Evolutionary conservation across 257 asterid species (phyloP).

Genomic region (Solanum clarkiae): DNA sequence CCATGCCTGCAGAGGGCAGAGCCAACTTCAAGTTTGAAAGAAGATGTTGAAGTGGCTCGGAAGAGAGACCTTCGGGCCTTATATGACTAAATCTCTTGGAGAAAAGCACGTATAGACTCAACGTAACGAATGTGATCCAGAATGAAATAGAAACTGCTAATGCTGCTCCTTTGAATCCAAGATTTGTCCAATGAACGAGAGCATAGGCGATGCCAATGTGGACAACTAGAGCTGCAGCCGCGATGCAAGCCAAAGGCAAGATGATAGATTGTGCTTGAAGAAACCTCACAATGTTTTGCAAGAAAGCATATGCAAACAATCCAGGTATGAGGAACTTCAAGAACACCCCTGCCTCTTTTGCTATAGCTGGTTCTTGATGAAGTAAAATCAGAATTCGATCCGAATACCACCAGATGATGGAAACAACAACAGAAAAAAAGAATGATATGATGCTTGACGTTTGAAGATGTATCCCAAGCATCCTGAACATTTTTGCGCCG

Average conservation of each 20-base stretch:
- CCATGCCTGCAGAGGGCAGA: slow-evolving; percentile 63
- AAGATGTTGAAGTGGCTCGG: slow-evolving; percentile 22
- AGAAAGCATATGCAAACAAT: slow-evolving; percentile 41
- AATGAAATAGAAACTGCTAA: slow-evolving; percentile 52
- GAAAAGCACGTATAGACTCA: slow-evolving; percentile 25
- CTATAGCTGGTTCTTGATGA: slow-evolving; percentile 49
- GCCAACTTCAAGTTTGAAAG: slow-evolving; percentile 35
- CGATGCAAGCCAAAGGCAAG: slow-evolving; percentile 36
- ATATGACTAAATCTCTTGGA: slow-evolving; percentile 29
- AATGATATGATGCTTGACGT: slow-evolving; percentile 52
- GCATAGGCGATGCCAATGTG: slow-evolving; percentile 44
- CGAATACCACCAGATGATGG: slow-evolving; percentile 58
- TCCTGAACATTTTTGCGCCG: slow-evolving; percentile 47
- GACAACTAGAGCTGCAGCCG: slow-evolving; percentile 31
- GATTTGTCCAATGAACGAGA: slow-evolving; percentile 34
- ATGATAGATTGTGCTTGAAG: slow-evolving; percentile 59
- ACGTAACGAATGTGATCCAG: slow-evolving; percentile 45
- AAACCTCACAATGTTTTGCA: slow-evolving; percentile 59
- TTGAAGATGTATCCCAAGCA: slow-evolving; percentile 55
- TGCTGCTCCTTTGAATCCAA: slow-evolving; percentile 46
- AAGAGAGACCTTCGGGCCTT: slow-evolving; percentile 33
- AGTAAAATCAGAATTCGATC: slow-evolving; percentile 26
- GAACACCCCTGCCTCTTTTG: slow-evolving; percentile 46
- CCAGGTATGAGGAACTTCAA: slow-evolving; percentile 16
- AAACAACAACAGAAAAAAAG: slow-evolving; percentile 16